Percentiles rank a stretch among this genome's conserved stretches.
phyloP scores from a whole-genome alignment of 108 stramenopile species.

The Nitzschia sp. region DNA sequence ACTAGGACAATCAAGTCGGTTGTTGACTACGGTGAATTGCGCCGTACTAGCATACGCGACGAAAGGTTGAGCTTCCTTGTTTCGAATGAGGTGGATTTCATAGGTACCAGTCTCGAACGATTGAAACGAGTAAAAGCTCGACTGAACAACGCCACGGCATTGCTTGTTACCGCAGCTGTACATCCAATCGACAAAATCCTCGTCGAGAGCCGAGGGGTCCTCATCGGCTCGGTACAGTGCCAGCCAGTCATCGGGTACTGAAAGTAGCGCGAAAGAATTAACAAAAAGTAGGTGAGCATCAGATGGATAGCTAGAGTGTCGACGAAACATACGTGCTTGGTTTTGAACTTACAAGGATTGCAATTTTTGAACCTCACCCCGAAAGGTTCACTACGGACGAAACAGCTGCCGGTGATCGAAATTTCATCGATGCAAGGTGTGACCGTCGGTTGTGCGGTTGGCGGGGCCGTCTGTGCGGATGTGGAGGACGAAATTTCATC shows the following conservation, averaged over 20 bases:
- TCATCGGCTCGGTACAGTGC: slow-evolving; percentile 3
- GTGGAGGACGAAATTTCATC: neutral
- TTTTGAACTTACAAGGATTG: slow-evolving; percentile 4
- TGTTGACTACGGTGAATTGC: neutral
- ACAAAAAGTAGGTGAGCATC: too few relatives aligned
- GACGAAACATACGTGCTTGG: neutral
- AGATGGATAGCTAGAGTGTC: too few relatives aligned
- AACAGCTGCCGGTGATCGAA: neutral
- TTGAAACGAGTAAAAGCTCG: neutral
- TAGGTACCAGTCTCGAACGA: neutral
- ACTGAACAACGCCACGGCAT: neutral
- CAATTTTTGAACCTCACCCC: slow-evolving; percentile 14
- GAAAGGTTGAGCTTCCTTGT: neutral
- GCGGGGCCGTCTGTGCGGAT: neutral
- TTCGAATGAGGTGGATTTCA: neutral
- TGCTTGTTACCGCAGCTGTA: slow-evolving; percentile 2
- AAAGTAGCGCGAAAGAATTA: too few relatives aligned
- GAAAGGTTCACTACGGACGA: slow-evolving; percentile 3
- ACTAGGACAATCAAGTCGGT: neutral
- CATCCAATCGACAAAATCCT: neutral
- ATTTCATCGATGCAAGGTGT: neutral
- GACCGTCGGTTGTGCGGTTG: neutral
- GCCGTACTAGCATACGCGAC: neutral
- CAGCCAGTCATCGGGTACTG: slow-evolving; percentile 12
- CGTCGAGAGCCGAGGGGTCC: neutral